Evolutionary conservation across 306 rosid genomes (phyloP).

Genomic region (Ammopiptanthus mongolicus): DNA sequence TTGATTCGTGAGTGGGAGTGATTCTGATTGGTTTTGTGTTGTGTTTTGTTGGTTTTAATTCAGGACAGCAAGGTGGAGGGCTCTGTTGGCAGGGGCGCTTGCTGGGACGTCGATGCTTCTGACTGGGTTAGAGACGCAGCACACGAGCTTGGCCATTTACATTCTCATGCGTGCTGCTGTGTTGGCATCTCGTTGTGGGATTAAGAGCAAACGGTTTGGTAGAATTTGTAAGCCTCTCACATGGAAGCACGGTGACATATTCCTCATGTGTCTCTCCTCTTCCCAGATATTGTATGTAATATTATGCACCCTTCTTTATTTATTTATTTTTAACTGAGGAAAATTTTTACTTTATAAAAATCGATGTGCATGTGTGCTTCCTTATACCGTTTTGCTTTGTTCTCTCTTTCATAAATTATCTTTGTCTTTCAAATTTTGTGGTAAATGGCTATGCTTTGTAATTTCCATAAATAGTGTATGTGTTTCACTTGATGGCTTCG

Average conservation of each 20-base stretch:
- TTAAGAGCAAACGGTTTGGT: slow-evolving; percentile 88
- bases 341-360: not conserved
- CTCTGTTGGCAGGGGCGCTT: slow-evolving; percentile 85
- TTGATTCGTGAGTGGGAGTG: not conserved
- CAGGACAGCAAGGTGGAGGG: slow-evolving; percentile 97
- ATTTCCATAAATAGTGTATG: not conserved
- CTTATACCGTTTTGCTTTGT: not conserved
- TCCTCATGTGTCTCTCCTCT: slow-evolving; percentile 96
- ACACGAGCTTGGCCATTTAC: slow-evolving; percentile 85
- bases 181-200: slow-evolving; percentile 89
- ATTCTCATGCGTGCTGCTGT: slow-evolving; percentile 94
- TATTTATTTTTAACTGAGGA: not conserved
- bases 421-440: slow-evolving; percentile 1
- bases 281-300: slow-evolving; percentile 82
- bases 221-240: slow-evolving; percentile 85
- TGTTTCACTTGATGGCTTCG: not conserved
- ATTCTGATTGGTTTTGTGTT: slow-evolving; percentile 25
- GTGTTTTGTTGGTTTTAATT: slow-evolving; percentile 31
- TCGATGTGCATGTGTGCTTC: not conserved
- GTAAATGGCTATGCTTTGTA: not conserved
- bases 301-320: not conserved
- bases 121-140: slow-evolving; percentile 79
- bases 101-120: slow-evolving; percentile 95
- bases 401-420: not conserved
- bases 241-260: slow-evolving; percentile 92